Percentiles rank a stretch among this genome's conserved stretches.
Conservation (phyloP, 1,139 yeast species). For the Martiniozyma asiatica region DNA sequence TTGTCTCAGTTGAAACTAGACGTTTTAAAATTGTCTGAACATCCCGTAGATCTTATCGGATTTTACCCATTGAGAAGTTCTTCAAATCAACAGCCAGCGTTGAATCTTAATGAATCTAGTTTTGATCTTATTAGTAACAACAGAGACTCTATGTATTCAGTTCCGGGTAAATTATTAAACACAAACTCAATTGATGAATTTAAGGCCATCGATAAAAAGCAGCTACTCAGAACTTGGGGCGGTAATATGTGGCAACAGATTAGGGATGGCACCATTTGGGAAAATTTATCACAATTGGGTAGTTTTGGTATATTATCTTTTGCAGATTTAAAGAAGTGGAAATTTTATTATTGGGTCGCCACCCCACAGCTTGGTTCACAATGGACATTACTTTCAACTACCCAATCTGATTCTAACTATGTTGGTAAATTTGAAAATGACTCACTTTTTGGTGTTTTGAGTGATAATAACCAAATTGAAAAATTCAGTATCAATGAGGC, state of each 20-base stretch:
- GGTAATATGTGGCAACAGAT: constrained; percentile 21
- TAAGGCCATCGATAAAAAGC: constrained; percentile 50
- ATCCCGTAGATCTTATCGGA: no score
- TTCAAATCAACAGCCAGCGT: no score
- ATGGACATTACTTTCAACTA: no score
- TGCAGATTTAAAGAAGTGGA: constrained; percentile 82
- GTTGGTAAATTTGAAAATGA: constrained; percentile 11
- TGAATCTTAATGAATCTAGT: no score
- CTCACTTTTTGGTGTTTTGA: constrained; percentile 17
- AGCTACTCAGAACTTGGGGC: constrained; percentile 39
- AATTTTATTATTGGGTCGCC: constrained; percentile 83
- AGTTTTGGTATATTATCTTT: constrained; percentile 54
- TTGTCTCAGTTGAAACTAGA: no score
- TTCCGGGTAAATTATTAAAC: constrained; percentile 32
- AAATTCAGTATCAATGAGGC: constrained; percentile 8
- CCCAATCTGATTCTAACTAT: no score
- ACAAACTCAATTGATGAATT: constrained; percentile 82
- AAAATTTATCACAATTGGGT: constrained; percentile 30
- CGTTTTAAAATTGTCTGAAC: no score
- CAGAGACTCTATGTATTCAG: no score
- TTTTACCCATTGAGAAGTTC: no score
- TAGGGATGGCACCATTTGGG: constrained; percentile 22
- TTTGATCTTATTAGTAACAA: no score
- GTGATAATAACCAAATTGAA: constrained; percentile 9
- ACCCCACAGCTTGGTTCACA: constrained; percentile 49